Evolutionary conservation across 805 yeast species (phyloP).

Genomic region (Metschnikowia cubensis): DNA sequence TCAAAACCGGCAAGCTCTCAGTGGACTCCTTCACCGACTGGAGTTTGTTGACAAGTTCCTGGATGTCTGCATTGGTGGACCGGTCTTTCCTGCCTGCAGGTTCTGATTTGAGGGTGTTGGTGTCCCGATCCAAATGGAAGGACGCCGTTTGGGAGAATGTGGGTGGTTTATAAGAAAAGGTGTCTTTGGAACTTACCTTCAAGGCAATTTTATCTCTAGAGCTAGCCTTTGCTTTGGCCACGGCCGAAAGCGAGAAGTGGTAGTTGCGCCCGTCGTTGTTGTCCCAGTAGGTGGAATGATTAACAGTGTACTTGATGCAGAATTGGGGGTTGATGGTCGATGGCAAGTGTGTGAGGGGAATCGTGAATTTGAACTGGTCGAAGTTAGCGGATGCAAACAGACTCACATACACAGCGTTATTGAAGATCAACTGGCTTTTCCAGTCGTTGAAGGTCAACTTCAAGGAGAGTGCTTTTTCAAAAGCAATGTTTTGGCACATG

Average conservation of each 20-base stretch:
- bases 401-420: slow-evolving; percentile 20
- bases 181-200: slow-evolving; percentile 2
- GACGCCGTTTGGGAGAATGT: slow-evolving; percentile 5
- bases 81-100: neutral
- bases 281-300: slow-evolving; percentile 34
- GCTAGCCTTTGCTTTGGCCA: slow-evolving; percentile 6
- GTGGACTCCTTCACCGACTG: slow-evolving; percentile 8
- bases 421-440: slow-evolving; percentile 32
- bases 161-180: slow-evolving; percentile 14
- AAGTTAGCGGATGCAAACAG: slow-evolving; percentile 27
- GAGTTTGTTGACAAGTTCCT: slow-evolving; percentile 14
- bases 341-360: slow-evolving; percentile 38
- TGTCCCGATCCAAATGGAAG: neutral
- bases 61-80: slow-evolving; percentile 5
- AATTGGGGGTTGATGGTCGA: slow-evolving; percentile 30
- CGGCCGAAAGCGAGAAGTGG: slow-evolving; percentile 26
- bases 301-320: slow-evolving; percentile 31
- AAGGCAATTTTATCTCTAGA: neutral
- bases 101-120: slow-evolving; percentile 1
- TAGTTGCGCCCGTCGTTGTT: slow-evolving; percentile 34
- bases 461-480: slow-evolving; percentile 34
- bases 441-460: slow-evolving; percentile 50
- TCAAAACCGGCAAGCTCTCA: neutral
- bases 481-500: slow-evolving; percentile 34
- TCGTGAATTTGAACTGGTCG: slow-evolving; percentile 49